A percentile compares a stretch with the other conserved stretches of the same genome.
These are phyloP conservation scores for Fusarium torulosum DNA, from an alignment of 2,329 filamentous ascomycete genomes.

Conservation along the genomic window DNA sequence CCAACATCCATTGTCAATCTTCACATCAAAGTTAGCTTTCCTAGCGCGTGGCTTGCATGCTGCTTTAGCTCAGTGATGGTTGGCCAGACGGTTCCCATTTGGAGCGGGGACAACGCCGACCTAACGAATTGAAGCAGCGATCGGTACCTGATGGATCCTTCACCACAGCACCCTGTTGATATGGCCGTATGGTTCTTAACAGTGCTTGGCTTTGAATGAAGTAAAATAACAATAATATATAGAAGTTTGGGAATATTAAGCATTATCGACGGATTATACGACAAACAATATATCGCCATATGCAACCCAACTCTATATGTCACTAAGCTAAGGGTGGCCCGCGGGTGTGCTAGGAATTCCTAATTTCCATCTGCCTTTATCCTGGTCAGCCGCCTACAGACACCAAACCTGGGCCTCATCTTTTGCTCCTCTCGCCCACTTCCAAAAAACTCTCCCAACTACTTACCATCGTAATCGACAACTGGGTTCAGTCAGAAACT, in stretches of 20 bases:
- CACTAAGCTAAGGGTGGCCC: constrained; percentile 9
- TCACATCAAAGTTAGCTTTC: neutral
- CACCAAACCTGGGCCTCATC: constrained; percentile 31
- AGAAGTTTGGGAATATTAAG: constrained; percentile 1
- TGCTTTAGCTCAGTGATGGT: neutral
- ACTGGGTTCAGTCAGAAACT: constrained; percentile 6
- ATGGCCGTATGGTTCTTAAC: neutral
- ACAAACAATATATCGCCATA: neutral
- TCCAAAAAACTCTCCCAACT: constrained; percentile 7
- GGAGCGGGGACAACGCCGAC: neutral
- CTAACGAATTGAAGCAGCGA: neutral
- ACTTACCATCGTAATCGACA: neutral
- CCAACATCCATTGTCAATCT: neutral
- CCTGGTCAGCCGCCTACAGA: constrained; percentile 44
- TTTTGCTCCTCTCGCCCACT: constrained; percentile 28
- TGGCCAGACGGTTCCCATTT: neutral
- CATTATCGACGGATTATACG: neutral
- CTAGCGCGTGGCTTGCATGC: neutral
- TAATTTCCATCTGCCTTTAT: constrained; percentile 44
- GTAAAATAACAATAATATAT: neutral
- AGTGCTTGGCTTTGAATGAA: neutral
- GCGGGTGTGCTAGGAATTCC: constrained; percentile 38
- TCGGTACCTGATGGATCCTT: constrained; percentile 7
- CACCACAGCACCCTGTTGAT: neutral
- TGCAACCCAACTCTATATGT: constrained; percentile 3